A percentile compares a stretch with the other conserved stretches of the same genome.
These are phyloP conservation scores for Limtongia smithiae DNA, from an alignment of 805 yeast genomes.

Conservation along the genomic window DNA sequence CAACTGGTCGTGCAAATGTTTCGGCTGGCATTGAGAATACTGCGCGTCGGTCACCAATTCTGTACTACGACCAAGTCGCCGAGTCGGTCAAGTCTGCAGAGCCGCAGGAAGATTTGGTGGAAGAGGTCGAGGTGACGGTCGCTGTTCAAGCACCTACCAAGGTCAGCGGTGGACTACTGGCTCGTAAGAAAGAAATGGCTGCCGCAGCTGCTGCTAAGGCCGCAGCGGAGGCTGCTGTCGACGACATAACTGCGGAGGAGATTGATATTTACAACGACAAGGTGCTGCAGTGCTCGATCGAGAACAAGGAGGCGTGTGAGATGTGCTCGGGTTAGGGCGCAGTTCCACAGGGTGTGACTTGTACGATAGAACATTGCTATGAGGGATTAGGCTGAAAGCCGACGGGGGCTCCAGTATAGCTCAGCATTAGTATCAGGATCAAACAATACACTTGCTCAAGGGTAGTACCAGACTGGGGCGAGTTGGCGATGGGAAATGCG, in stretches of 20 bases:
- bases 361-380: too few species aligned
- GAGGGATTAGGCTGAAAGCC: too few species aligned
- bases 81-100: background rate
- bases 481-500: too few species aligned
- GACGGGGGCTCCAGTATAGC: too few species aligned
- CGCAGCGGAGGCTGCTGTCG: constrained; percentile 20
- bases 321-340: constrained; percentile 88
- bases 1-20: constrained; percentile 10
- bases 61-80: background rate
- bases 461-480: too few species aligned
- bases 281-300: constrained; percentile 94
- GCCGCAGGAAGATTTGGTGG: background rate
- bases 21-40: background rate
- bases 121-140: constrained; percentile 6
- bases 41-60: constrained; percentile 1
- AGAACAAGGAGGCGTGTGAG: constrained; percentile 95
- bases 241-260: constrained; percentile 48
- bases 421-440: too few species aligned
- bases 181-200: constrained; percentile 5
- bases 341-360: background rate
- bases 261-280: constrained; percentile 83
- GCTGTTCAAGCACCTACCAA: background rate
- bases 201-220: constrained; percentile 35
- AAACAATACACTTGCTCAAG: too few species aligned
- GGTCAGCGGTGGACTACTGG: constrained; percentile 1